A percentile compares a stretch with the other conserved stretches of the same genome.
Evolutionary conservation across 2,329 filamentous ascomycete species (phyloP).

Genomic region (Neofusicoccum laricinum): DNA sequence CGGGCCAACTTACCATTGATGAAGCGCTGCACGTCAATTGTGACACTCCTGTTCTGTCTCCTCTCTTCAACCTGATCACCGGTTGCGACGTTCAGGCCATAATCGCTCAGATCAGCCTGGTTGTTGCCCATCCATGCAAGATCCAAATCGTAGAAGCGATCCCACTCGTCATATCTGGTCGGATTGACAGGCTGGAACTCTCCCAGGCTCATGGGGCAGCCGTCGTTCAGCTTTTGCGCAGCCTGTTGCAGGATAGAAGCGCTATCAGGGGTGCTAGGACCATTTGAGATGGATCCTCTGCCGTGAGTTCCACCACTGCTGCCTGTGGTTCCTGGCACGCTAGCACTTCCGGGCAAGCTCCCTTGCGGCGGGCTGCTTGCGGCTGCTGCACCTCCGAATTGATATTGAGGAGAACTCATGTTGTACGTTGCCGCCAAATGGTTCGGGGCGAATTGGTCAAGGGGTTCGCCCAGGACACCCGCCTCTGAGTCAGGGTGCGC

Average conservation of each 20-base stretch:
- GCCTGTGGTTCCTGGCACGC: neutral
- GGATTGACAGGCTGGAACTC: neutral
- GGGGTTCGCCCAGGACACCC: neutral
- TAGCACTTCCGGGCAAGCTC: neutral
- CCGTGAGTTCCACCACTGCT: neutral
- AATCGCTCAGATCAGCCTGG: conserved; percentile 13
- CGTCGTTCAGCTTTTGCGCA: neutral
- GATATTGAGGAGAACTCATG: neutral
- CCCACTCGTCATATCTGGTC: conserved; percentile 4
- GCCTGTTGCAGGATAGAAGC: neutral
- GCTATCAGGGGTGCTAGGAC: conserved; percentile 1
- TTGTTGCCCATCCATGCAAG: conserved; percentile 13
- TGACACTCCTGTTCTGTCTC: conserved; percentile 35
- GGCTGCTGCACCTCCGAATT: neutral
- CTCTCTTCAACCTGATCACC: conserved; percentile 18
- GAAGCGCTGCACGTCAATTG: conserved; percentile 43
- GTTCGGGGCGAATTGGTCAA: conserved; percentile 15
- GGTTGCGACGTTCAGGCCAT: conserved; percentile 12
- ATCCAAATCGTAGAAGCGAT: conserved; percentile 10
- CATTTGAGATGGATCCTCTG: neutral
- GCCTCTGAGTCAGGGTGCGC: conserved; percentile 12
- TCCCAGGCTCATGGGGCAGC: neutral
- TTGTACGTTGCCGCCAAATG: neutral
- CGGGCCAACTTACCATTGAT: conserved; percentile 39
- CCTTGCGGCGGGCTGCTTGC: neutral